Evolutionary conservation across 345 rosid species (phyloP).

Genomic region (Lepidium africanum): DNA sequence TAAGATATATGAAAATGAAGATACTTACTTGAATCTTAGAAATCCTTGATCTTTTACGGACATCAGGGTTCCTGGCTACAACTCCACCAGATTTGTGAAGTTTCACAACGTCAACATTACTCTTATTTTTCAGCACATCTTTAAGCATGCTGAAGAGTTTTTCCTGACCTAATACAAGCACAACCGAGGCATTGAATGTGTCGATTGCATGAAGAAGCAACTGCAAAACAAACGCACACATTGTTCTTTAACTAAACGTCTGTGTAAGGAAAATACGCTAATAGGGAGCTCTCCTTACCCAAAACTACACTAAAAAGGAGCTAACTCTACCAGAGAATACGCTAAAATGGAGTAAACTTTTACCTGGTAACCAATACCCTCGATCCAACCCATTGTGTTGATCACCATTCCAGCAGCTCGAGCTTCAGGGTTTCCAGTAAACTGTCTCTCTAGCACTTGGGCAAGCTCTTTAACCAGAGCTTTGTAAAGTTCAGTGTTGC

Average conservation of each 20-base stretch:
- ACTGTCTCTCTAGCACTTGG: conserved; percentile 72
- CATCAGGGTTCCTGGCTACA: conserved; percentile 59
- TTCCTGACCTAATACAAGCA: conserved; percentile 91
- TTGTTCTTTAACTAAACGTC: not conserved
- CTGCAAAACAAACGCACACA: conserved; percentile 35
- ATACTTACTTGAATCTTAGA: conserved; percentile 61
- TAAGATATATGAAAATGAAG: not conserved
- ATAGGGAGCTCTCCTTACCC: not conserved
- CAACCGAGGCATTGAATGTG: conserved; percentile 75
- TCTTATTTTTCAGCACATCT: conserved; percentile 55
- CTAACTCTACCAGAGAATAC: not conserved
- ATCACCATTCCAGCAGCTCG: conserved; percentile 89
- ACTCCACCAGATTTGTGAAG: conserved; percentile 91
- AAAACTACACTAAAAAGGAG: not conserved
- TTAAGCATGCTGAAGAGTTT: conserved; percentile 92
- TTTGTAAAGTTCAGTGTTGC: conserved; percentile 65
- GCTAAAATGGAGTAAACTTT: not conserved
- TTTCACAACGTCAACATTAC: conserved; percentile 75
- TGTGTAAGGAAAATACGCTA: not conserved
- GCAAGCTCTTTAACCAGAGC: conserved; percentile 80
- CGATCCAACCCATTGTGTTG: conserved; percentile 98
- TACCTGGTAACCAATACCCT: conserved; percentile 85
- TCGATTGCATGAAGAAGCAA: conserved; percentile 76
- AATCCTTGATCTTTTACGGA: conserved; percentile 57
- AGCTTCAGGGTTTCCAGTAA: conserved; percentile 59